Percentiles rank a stretch among this genome's conserved stretches.
phyloP scores from a whole-genome alignment of 106 monocot species.

The Gastrodia elata region DNA sequence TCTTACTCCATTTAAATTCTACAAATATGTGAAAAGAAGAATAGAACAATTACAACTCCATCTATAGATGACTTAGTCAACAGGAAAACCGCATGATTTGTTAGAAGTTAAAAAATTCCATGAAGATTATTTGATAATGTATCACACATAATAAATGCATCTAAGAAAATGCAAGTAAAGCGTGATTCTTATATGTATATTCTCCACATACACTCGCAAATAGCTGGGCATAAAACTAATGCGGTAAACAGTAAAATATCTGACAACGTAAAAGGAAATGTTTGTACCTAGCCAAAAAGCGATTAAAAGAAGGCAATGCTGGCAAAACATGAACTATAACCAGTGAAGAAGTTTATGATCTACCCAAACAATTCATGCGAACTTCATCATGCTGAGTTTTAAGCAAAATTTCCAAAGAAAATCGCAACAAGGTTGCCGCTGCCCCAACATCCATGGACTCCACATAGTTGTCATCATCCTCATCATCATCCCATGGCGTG shows the following conservation, averaged over 20 bases:
- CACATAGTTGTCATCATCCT: conserved; percentile 8
- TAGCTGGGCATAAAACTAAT: background rate
- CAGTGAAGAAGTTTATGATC: conserved; percentile 6
- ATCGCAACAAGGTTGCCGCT: conserved; percentile 16
- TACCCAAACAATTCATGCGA: conserved; percentile 91
- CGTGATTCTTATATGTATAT: background rate
- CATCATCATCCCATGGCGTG: conserved; percentile 39
- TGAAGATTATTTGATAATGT: background rate
- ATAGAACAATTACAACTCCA: no score
- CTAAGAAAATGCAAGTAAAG: background rate
- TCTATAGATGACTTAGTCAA: background rate
- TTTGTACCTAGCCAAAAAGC: background rate
- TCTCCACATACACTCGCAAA: background rate
- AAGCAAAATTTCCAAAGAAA: conserved; percentile 69
- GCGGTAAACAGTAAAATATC: background rate
- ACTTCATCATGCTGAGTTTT: conserved; percentile 79
- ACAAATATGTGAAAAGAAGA: no score
- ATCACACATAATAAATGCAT: background rate
- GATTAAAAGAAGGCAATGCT: background rate
- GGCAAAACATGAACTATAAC: background rate
- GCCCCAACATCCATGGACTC: conserved; percentile 15
- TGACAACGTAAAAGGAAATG: background rate
- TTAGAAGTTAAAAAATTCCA: background rate
- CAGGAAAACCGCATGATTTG: background rate
- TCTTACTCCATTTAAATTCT: no score